Evolutionary conservation across 352 stramenopile genomes (phyloP).

Genomic region (Globisporangium uncinulatum): DNA sequence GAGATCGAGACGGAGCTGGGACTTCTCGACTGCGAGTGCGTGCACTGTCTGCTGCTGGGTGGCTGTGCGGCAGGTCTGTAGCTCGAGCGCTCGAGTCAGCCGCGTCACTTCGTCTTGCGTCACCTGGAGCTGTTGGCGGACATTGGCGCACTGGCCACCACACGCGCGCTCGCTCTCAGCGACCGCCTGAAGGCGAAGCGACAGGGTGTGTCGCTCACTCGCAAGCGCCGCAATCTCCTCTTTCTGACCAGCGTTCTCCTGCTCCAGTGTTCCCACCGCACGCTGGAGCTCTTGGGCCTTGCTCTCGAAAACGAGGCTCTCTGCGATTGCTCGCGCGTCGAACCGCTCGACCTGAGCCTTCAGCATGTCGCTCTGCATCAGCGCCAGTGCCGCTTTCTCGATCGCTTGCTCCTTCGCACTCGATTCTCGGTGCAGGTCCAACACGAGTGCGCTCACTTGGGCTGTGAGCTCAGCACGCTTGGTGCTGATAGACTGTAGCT

Average conservation of each 20-base stretch:
- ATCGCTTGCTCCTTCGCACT: slow-evolving; percentile 27
- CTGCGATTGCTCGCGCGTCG: not conserved
- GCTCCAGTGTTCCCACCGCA: not conserved
- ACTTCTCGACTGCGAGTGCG: slow-evolving; percentile 12
- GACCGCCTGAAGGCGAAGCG: not conserved
- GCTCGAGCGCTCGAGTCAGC: slow-evolving; percentile 9
- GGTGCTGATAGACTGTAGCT: slow-evolving; percentile 8
- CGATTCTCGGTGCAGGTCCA: slow-evolving; percentile 16
- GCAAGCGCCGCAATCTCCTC: not conserved
- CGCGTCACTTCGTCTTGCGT: slow-evolving; percentile 10
- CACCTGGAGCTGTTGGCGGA: slow-evolving; percentile 10
- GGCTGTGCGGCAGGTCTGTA: slow-evolving; percentile 18
- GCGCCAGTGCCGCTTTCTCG: slow-evolving; percentile 30
- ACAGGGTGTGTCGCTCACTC: not conserved
- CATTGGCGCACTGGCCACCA: not conserved
- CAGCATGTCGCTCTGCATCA: slow-evolving; percentile 21
- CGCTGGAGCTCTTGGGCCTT: slow-evolving; percentile 3
- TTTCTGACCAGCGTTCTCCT: slow-evolving; percentile 1
- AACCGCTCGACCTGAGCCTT: not conserved
- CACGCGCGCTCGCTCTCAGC: slow-evolving; percentile 1
- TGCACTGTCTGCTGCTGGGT: slow-evolving; percentile 26
- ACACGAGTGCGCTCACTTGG: slow-evolving; percentile 10
- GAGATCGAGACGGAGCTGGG: not conserved
- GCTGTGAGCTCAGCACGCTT: slow-evolving; percentile 5
- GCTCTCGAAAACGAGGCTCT: slow-evolving; percentile 10